Percentiles rank a stretch among this genome's conserved stretches.
Evolutionary conservation across 495 filamentous ascomycete species (phyloP).

Genomic region (Trichoderma erinaceum): DNA sequence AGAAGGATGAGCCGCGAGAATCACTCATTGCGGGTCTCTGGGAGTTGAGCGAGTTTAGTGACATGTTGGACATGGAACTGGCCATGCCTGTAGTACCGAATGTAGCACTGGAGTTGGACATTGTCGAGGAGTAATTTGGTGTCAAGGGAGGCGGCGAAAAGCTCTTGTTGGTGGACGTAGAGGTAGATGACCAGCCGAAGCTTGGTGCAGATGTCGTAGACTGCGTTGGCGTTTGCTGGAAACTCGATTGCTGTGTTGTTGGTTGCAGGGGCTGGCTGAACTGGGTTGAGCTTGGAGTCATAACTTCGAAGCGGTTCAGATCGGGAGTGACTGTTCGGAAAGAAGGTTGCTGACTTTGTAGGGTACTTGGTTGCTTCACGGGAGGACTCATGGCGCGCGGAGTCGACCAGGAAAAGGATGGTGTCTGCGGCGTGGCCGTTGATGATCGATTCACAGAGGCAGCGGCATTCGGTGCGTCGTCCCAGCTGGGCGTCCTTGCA

Average conservation of each 20-base stretch:
- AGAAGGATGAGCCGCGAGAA: constrained; percentile 36
- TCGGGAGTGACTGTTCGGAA: constrained; percentile 55
- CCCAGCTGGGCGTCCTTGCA: constrained; percentile 34
- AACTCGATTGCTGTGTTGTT: constrained; percentile 7
- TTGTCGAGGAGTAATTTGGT: constrained; percentile 20
- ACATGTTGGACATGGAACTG: constrained; percentile 26
- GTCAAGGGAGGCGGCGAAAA: constrained; percentile 29
- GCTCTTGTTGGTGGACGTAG: constrained; percentile 24
- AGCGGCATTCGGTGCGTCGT: constrained; percentile 23
- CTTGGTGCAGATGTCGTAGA: constrained; percentile 17
- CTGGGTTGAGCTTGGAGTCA: constrained; percentile 48
- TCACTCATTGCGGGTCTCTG: constrained; percentile 23
- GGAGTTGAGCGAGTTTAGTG: constrained; percentile 25
- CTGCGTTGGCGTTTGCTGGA: constrained; percentile 14
- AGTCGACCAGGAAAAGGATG: constrained; percentile 58
- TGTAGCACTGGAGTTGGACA: constrained; percentile 21
- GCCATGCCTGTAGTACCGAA: constrained; percentile 19
- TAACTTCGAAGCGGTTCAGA: constrained; percentile 38
- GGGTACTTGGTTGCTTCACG: constrained; percentile 13
- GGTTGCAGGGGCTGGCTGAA: constrained; percentile 50
- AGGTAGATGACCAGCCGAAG: constrained; percentile 32
- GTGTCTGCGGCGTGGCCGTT: constrained; percentile 25
- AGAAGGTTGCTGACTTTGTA: constrained; percentile 34
- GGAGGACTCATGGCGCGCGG: constrained; percentile 26
- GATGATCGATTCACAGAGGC: constrained; percentile 23